phyloP scores from a whole-genome alignment of 2,329 filamentous ascomycete genomes.

The Colletotrichum filicis region DNA sequence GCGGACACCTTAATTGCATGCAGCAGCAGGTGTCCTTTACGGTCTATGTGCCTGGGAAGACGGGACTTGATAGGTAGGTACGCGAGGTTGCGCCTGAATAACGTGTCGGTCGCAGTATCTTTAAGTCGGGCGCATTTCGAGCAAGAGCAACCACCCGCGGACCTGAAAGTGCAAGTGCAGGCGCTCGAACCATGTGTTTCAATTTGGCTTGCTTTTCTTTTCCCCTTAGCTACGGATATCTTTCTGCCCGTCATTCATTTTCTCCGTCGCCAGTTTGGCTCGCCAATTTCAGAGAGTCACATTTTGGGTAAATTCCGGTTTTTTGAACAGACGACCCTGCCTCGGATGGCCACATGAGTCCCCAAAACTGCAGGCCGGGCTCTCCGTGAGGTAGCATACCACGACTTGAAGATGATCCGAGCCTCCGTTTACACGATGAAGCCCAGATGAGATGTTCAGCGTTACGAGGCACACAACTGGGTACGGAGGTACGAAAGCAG shows the following conservation, averaged over 20 bases:
- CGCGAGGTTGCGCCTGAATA: background rate
- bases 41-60: no score
- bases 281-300: background rate
- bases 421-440: background rate
- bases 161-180: constrained; percentile 16
- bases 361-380: background rate
- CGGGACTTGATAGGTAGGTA: no score
- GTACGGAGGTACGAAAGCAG: constrained; percentile 4
- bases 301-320: constrained; percentile 4
- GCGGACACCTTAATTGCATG: constrained; percentile 1
- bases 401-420: background rate
- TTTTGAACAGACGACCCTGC: background rate
- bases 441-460: background rate
- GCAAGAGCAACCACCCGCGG: background rate
- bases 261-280: background rate
- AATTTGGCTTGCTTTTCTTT: constrained; percentile 19
- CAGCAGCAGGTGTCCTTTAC: no score
- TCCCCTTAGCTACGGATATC: background rate
- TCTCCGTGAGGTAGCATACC: background rate
- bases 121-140: constrained; percentile 8
- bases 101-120: background rate
- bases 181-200: constrained; percentile 31
- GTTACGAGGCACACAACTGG: background rate
- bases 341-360: constrained; percentile 10
- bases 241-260: background rate